Evolutionary conservation across 1,284 basidiomycete genomes (phyloP).

Genomic region (Kwoniella shivajii): DNA sequence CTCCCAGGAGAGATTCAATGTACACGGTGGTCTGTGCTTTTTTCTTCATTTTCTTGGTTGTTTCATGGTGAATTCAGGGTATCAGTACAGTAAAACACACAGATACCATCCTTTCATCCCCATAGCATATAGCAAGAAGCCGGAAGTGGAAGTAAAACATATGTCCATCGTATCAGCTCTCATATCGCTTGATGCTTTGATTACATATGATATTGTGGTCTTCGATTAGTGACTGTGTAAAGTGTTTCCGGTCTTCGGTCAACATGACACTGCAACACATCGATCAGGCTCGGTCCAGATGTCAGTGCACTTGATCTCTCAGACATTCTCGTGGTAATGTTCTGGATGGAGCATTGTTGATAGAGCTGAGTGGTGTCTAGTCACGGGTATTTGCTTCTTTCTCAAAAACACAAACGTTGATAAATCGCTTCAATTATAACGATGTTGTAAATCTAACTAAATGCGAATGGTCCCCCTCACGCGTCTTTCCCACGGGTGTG

Average conservation of each 20-base stretch:
- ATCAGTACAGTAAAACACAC: background rate
- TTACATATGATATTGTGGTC: background rate
- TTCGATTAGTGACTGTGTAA: background rate
- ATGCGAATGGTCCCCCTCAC: too few species aligned
- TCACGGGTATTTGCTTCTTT: too few species aligned
- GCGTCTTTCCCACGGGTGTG: slow-evolving; percentile 2
- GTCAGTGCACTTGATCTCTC: too few species aligned
- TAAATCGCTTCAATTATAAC: too few species aligned
- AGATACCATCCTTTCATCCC: background rate
- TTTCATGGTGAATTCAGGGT: slow-evolving; percentile 8
- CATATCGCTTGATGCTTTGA: background rate
- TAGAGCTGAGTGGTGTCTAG: too few species aligned
- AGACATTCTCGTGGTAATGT: too few species aligned
- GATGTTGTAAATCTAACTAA: too few species aligned
- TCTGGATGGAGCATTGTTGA: too few species aligned
- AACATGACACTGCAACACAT: background rate
- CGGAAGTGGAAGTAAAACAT: slow-evolving; percentile 6
- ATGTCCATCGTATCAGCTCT: background rate
- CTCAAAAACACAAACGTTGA: too few species aligned
- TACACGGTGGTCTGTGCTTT: slow-evolving; percentile 5
- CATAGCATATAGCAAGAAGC: background rate
- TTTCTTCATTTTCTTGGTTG: background rate
- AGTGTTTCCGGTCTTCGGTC: too few species aligned
- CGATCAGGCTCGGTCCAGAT: background rate
- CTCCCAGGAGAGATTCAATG: too few species aligned